These are phyloP conservation scores for Canavalia ensiformis DNA, from an alignment of 306 rosid genomes.

Conservation along the genomic window DNA sequence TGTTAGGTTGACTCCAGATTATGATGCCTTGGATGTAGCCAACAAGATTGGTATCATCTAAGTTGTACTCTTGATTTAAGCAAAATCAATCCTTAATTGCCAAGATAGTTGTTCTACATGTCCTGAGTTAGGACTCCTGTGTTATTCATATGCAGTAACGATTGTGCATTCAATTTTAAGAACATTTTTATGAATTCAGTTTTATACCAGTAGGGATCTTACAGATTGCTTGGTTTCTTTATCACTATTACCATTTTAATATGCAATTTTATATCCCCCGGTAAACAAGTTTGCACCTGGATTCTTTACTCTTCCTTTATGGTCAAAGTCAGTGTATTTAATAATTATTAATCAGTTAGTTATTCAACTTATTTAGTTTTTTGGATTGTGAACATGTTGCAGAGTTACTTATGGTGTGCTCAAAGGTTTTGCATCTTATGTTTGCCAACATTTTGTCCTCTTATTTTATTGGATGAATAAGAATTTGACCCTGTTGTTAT, in stretches of 20 bases:
- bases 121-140: constrained; percentile 46
- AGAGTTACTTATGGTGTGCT: not conserved
- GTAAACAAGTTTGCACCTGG: not conserved
- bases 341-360: not conserved
- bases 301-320: not conserved
- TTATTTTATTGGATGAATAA: not conserved
- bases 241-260: not conserved
- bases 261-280: not conserved
- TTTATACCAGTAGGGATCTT: not conserved
- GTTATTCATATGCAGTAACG: constrained; percentile 45
- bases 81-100: constrained; percentile 38
- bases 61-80: constrained; percentile 42
- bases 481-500: not conserved
- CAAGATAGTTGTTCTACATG: constrained; percentile 57
- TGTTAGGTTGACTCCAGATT: constrained; percentile 87
- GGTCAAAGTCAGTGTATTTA: not conserved
- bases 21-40: constrained; percentile 94
- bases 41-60: constrained; percentile 94
- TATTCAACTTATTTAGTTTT: not conserved
- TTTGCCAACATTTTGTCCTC: not conserved
- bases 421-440: not conserved
- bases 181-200: not conserved
- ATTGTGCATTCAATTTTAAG: constrained; percentile 41
- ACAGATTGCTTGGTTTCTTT: not conserved
- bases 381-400: not conserved